Percentiles rank a stretch among this genome's conserved stretches.
These are phyloP conservation scores for Ogataea populi-albae DNA, from an alignment of 805 yeast species.

Conservation along the genomic window DNA sequence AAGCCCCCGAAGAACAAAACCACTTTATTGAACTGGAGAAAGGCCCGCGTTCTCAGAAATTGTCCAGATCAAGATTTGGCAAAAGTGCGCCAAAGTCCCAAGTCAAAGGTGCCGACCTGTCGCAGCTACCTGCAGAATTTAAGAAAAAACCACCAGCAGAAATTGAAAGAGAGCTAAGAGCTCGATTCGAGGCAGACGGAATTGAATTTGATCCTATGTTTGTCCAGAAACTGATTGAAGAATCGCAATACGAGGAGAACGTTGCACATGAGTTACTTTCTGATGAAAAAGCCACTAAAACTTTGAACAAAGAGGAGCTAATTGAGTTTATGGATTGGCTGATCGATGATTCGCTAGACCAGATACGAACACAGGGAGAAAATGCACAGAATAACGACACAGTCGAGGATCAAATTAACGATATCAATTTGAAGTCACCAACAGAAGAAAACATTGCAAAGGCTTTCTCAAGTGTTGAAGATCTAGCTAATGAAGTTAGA, in stretches of 20 bases:
- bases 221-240: constrained; percentile 26
- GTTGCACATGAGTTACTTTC: constrained; percentile 11
- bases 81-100: too few relatives aligned
- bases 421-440: constrained; percentile 8
- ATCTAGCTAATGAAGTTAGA: constrained; percentile 19
- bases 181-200: constrained; percentile 24
- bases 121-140: background rate
- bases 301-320: constrained; percentile 22
- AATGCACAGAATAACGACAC: constrained; percentile 3
- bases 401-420: constrained; percentile 13
- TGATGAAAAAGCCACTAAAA: constrained; percentile 14
- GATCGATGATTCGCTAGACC: constrained; percentile 22
- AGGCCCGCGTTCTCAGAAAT: too few relatives aligned
- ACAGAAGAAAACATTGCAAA: constrained; percentile 21
- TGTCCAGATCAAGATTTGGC: too few relatives aligned
- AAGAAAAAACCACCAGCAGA: constrained; percentile 24
- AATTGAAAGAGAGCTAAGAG: constrained; percentile 25
- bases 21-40: too few relatives aligned
- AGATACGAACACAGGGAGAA: constrained; percentile 13
- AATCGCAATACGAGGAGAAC: constrained; percentile 22
- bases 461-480: constrained; percentile 22
- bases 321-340: constrained; percentile 26
- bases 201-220: constrained; percentile 31
- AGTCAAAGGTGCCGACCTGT: too few relatives aligned
- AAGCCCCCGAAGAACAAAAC: too few relatives aligned